Percentiles rank a stretch among this genome's conserved stretches.
phyloP scores from a whole-genome alignment of 306 rosid species.

The Albizia julibrissin region DNA sequence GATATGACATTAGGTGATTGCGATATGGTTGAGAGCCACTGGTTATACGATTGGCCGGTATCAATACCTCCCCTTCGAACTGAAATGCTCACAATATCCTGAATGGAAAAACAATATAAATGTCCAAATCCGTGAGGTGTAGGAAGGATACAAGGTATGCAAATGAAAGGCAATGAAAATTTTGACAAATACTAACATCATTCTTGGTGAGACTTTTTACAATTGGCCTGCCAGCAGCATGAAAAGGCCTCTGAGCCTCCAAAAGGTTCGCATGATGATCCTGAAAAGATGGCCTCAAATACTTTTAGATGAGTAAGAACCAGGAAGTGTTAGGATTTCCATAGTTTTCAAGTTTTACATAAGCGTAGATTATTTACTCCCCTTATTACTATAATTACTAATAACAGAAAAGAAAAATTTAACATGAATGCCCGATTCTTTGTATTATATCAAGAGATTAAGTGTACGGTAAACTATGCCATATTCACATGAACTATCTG shows the following conservation, averaged over 20 bases:
- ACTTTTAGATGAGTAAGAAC: neutral
- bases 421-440: neutral
- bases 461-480: neutral
- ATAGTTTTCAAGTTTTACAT: neutral
- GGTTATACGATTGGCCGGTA: constrained; percentile 58
- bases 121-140: constrained; percentile 15
- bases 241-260: constrained; percentile 37
- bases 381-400: neutral
- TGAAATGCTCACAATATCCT: constrained; percentile 60
- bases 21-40: constrained; percentile 88
- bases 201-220: constrained; percentile 50
- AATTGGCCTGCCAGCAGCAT: constrained; percentile 51
- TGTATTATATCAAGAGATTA: neutral
- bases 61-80: constrained; percentile 82
- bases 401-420: neutral
- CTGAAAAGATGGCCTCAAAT: constrained; percentile 47
- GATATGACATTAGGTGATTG: constrained; percentile 70
- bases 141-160: constrained; percentile 14
- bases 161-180: constrained; percentile 10
- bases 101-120: constrained; percentile 25
- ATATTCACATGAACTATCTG: neutral
- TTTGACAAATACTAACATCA: constrained; percentile 57
- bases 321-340: neutral
- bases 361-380: neutral
- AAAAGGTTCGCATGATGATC: constrained; percentile 37